Conservation (phyloP, 2,329 filamentous ascomycete genomes). For the Colletotrichum brevisporum region DNA sequence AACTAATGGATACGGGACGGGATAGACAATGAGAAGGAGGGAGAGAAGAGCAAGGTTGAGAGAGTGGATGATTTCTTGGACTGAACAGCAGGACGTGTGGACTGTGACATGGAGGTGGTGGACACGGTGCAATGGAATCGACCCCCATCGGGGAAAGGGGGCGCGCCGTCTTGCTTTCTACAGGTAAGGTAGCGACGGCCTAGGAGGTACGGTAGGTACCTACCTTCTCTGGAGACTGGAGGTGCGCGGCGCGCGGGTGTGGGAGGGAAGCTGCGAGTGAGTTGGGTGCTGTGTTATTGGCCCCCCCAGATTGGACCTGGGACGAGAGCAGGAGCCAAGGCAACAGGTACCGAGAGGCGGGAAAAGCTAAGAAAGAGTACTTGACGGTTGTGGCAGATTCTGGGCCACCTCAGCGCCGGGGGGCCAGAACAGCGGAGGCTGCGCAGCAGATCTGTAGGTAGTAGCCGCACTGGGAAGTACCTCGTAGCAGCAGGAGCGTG, state of each 20-base stretch:
- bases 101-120: conserved; percentile 30
- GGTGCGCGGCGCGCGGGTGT: conserved; percentile 46
- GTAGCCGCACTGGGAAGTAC: conserved; percentile 21
- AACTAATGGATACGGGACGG: conserved; percentile 36
- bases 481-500: neutral
- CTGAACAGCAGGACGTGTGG: conserved; percentile 20
- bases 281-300: conserved; percentile 7
- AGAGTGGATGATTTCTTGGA: conserved; percentile 34
- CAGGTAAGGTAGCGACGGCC: too few relatives aligned
- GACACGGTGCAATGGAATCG: conserved; percentile 32
- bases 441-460: neutral
- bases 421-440: too few relatives aligned
- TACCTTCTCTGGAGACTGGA: conserved; percentile 6
- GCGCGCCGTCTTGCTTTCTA: neutral
- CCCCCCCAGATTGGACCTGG: conserved; percentile 19
- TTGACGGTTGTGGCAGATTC: conserved; percentile 6
- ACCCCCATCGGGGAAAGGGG: conserved; percentile 20
- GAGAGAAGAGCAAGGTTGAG: conserved; percentile 43
- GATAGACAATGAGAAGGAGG: conserved; percentile 21
- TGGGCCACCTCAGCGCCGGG: conserved; percentile 3
- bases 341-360: conserved; percentile 5
- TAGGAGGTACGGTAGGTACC: neutral
- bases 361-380: conserved; percentile 26
- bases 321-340: neutral
- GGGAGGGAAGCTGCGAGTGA: conserved; percentile 16